phyloP scores from a whole-genome alignment of 2,329 filamentous ascomycete genomes.

The Paecilomyces fulvus region DNA sequence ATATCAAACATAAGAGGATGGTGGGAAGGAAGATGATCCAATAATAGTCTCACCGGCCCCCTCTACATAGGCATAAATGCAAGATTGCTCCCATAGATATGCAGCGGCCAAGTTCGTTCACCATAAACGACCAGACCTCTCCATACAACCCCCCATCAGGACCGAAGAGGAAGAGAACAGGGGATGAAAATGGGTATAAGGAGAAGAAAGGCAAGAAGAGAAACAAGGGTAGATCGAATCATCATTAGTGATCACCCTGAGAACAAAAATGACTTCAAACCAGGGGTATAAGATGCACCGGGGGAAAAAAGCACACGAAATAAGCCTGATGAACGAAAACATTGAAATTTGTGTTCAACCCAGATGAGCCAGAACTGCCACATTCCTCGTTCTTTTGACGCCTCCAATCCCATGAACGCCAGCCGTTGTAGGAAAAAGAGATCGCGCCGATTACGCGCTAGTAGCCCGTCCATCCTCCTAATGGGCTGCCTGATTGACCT shows the following conservation, averaged over 20 bases:
- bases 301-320: background rate
- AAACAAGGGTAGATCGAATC: background rate
- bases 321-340: background rate
- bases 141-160: background rate
- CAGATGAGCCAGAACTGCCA: background rate
- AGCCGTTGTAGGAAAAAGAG: background rate
- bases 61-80: background rate
- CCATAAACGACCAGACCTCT: background rate
- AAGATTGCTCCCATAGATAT: background rate
- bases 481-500: constrained; percentile 28
- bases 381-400: background rate
- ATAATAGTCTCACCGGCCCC: background rate
- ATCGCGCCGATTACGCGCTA: constrained; percentile 13
- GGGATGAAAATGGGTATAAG: background rate
- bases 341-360: background rate
- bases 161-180: background rate
- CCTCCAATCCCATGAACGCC: background rate
- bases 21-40: background rate
- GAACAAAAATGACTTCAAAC: background rate
- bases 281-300: background rate
- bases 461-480: constrained; percentile 32
- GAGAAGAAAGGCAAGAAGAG: background rate
- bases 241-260: constrained; percentile 1
- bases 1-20: background rate
- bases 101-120: background rate